phyloP scores from a whole-genome alignment of 306 rosid genomes.

The Neltuma alba region DNA sequence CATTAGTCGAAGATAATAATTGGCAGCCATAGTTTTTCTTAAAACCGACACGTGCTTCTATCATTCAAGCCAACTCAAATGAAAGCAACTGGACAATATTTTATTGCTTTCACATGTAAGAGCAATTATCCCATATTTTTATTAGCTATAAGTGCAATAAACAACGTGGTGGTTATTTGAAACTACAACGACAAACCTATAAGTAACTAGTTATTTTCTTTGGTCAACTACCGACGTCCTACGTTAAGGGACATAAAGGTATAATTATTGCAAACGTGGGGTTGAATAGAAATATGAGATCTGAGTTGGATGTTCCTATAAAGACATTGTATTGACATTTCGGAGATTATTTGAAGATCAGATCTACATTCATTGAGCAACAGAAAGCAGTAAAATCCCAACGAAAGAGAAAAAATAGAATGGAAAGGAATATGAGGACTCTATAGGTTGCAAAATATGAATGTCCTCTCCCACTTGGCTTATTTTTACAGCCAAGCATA shows the following conservation, averaged over 20 bases:
- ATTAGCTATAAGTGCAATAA: not conserved
- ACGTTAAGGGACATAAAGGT: not conserved
- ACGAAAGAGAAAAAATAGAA: too few species aligned
- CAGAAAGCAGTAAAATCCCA: too few species aligned
- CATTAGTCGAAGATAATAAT: not conserved
- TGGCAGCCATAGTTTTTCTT: not conserved
- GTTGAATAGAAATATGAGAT: slow-evolving; percentile 6
- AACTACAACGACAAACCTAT: not conserved
- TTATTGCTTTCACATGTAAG: not conserved
- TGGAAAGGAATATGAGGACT: too few species aligned
- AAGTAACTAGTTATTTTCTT: not conserved
- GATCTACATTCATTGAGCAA: slow-evolving; percentile 32
- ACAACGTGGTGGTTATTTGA: not conserved
- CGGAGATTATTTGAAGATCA: slow-evolving; percentile 36
- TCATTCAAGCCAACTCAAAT: not conserved
- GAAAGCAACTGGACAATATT: not conserved
- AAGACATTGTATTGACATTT: slow-evolving; percentile 39
- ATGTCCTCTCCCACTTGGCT: too few species aligned
- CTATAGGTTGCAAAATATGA: too few species aligned
- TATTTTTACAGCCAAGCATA: too few species aligned
- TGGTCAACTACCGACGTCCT: too few species aligned
- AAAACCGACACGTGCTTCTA: not conserved
- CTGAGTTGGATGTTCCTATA: slow-evolving; percentile 42
- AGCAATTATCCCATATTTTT: not conserved
- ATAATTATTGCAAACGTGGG: not conserved